These are phyloP conservation scores for Vigna radiata DNA, from an alignment of 306 rosid genomes.

Conservation along the genomic window DNA sequence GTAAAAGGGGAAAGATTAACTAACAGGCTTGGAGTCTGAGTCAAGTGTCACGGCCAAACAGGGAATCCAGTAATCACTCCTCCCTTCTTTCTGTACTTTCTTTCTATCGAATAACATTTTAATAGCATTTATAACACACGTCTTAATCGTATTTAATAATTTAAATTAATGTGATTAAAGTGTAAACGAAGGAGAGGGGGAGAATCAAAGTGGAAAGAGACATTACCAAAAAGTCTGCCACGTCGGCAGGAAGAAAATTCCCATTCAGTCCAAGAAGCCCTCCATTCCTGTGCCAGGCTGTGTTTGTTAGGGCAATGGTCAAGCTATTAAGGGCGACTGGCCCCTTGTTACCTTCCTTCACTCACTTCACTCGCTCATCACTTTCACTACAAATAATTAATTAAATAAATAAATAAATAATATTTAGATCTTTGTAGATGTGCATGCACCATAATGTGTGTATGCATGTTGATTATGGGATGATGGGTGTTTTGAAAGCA, in stretches of 20 bases:
- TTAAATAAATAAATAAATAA: background rate
- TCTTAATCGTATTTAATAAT: no score
- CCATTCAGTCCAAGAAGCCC: background rate
- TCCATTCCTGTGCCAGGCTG: conserved; percentile 44
- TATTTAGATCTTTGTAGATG: conserved; percentile 11
- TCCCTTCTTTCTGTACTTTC: background rate
- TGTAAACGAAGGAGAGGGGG: background rate
- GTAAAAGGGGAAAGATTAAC: background rate
- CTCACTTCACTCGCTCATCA: background rate
- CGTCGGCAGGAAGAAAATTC: no score
- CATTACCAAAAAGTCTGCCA: no score
- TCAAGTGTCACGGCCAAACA: background rate
- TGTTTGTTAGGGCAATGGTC: conserved; percentile 25
- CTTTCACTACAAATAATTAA: background rate
- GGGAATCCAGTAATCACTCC: background rate
- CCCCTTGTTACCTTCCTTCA: conserved; percentile 34
- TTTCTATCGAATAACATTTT: background rate
- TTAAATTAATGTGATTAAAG: no score
- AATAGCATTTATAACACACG: background rate
- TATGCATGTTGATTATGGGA: conserved; percentile 41
- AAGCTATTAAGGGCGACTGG: conserved; percentile 38
- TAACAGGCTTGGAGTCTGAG: background rate
- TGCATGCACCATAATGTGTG: conserved; percentile 26
- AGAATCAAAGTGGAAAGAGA: no score
- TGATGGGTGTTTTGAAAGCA: conserved; percentile 25